Base-by-base conservation (phyloP, 192 early-diverging fungal genomes). In the Backusella sp. region DNA sequence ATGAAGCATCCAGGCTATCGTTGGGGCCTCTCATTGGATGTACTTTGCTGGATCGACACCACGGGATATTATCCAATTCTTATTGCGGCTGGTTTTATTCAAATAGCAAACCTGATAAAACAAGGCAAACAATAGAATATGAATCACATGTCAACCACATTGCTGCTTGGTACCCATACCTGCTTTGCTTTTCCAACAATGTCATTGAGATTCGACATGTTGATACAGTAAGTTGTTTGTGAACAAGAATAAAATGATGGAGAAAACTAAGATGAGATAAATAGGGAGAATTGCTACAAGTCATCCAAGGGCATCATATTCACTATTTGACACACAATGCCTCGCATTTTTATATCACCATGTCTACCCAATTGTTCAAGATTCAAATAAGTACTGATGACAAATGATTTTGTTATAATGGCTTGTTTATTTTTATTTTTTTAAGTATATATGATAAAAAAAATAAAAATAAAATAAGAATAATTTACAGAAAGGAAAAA, bases 141-240 rank as follows among this genome's bases (percentile, higher is more conserved):
- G 73, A 79, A 15, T 53, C 66, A 28, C 6, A 30, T 34, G 77
- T 66, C 19, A 41, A 46, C 17, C 0, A 28, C 9, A 66, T 78
- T 19, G 34, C 59, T 15, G 6, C 67, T 4, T 37, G 73, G 34
- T 32, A 73, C 37, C 70, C 52, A 9, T 78, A 73, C 15, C 19
- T 78, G 11, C 21, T 78, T 15, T 19, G 49, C 2, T 52, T 78
- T 73, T 72, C 77, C 19, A 12, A 37, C 23, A 68, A 8, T 59
- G 44, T 78, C 6, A 72, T 78, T 19, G 77, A 78, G 36, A 46
- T 78, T 42, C 4, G 77, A 44, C 71, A 73, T 49, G 11, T 78
- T 9, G n/a, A 37, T 30, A 78, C 77, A 21, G 77, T 78, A 73
- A 72, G 76, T 77, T 0, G 1, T 3, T 32, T 46, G 14, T 6